Evolutionary conservation across 1,284 basidiomycete genomes (phyloP), one percentile per base, ranked within the genome.

Genomic region (Somion occarium): DNA sequence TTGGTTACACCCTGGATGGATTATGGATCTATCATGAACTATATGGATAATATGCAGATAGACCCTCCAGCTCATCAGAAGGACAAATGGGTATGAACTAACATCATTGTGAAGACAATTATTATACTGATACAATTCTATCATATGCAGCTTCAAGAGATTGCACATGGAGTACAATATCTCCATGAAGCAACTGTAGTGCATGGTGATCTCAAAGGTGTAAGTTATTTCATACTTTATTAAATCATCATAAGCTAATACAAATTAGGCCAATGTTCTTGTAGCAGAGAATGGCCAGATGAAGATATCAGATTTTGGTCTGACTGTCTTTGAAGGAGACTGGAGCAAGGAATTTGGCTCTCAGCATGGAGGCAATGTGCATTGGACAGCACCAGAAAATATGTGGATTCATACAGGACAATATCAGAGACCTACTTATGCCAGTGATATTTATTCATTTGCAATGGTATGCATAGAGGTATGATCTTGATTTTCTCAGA

Each of bases 131-230:
- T n/a, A n/a, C n/a, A n/a, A n/a, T n/a, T n/a, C n/a, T n/a, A n/a
- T n/a, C n/a, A n/a, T n/a, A n/a, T n/a, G n/a, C 26, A 51, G 49
- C 30, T 46, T 5, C 41, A 38, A 13, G 7, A 51, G 22, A 24
- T 42, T 13, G 43, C 44, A 38, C 26, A 20, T 7, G 49, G 27
- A 12, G 15, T 51, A 7, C 5, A 3, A 12, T 51, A 46, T 24
- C 25, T 51, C 3, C 49, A 51, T 24, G n/a, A n/a, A 18, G 13
- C 15, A 19, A 30, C 22, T 5, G 23, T 51, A 5, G 49, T 51
- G 9, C 49, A 51, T 25, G 49, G 49, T 27, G 49, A 51, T 30
- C 18, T 51, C 5, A 44, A 44, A 23, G 49, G 49, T 19, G 49
- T 51, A 38, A 34, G 25, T 38, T 34, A 34, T 34, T 34, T 34